These are phyloP conservation scores for Heritiera littoralis DNA, from an alignment of 345 rosid genomes.

Conservation along the genomic window DNA sequence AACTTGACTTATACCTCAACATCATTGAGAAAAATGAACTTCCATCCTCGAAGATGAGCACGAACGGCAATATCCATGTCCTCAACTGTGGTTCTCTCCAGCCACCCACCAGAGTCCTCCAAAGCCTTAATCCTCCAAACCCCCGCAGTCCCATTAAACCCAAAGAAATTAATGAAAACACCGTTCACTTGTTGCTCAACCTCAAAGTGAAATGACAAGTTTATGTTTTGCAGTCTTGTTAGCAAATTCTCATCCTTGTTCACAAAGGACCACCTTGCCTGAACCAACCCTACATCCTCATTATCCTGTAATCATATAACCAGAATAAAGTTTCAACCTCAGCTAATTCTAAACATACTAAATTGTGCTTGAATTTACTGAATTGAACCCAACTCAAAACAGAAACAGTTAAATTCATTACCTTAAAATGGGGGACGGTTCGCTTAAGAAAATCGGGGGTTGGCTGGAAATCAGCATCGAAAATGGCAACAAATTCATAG, in stretches of 20 bases:
- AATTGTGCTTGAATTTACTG: not conserved
- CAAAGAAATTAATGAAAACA: constrained; percentile 77
- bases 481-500: constrained; percentile 88
- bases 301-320: constrained; percentile 54
- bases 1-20: constrained; percentile 60
- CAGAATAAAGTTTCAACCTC: not conserved
- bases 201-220: constrained; percentile 89
- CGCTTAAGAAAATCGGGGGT: constrained; percentile 72
- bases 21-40: constrained; percentile 79
- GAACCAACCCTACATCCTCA: constrained; percentile 80
- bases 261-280: constrained; percentile 95
- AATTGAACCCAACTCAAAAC: not conserved
- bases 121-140: constrained; percentile 95
- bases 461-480: constrained; percentile 96
- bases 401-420: constrained; percentile 18
- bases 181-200: constrained; percentile 97
- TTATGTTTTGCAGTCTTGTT: constrained; percentile 84
- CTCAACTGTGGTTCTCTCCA: constrained; percentile 95
- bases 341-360: not conserved
- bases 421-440: constrained; percentile 93
- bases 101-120: constrained; percentile 95
- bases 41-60: constrained; percentile 97
- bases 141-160: constrained; percentile 98
- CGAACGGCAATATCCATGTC: constrained; percentile 98
- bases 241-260: constrained; percentile 88